These are phyloP conservation scores for Paramecium sonneborni DNA, from an alignment of 73 alveolate species.

Conservation along the genomic window DNA sequence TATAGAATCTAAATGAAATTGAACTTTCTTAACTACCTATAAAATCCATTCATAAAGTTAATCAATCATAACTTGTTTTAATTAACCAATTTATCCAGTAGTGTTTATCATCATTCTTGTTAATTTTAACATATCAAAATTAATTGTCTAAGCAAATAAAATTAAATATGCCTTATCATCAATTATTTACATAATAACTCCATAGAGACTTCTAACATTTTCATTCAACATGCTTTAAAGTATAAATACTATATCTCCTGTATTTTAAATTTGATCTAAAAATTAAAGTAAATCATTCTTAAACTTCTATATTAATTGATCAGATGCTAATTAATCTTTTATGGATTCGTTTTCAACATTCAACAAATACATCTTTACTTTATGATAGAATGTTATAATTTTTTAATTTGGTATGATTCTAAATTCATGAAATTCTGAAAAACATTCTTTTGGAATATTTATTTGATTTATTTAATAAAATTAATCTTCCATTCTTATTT, in stretches of 20 bases:
- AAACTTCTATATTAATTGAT: not conserved
- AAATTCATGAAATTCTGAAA: not conserved
- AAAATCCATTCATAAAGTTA: not conserved
- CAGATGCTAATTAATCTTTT: not conserved
- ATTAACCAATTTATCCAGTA: not conserved
- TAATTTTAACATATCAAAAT: not conserved
- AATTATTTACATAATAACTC: not conserved
- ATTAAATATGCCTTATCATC: not conserved
- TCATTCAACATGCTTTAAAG: not conserved
- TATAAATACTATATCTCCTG: not conserved
- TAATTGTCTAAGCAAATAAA: not conserved
- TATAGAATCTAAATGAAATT: not conserved
- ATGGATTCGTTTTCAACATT: slow-evolving; percentile 10
- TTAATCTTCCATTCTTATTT: not conserved
- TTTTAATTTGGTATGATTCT: not conserved
- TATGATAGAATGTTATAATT: not conserved
- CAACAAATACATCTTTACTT: not conserved
- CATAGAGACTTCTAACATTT: not conserved
- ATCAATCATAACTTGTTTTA: not conserved
- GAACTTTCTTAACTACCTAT: not conserved
- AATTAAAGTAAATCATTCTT: not conserved
- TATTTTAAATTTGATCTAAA: not conserved
- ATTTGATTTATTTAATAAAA: not conserved
- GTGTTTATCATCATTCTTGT: not conserved
- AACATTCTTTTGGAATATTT: not conserved